phyloP scores from a whole-genome alignment of 2,329 filamentous ascomycete genomes.

The Bertia moriformis region DNA sequence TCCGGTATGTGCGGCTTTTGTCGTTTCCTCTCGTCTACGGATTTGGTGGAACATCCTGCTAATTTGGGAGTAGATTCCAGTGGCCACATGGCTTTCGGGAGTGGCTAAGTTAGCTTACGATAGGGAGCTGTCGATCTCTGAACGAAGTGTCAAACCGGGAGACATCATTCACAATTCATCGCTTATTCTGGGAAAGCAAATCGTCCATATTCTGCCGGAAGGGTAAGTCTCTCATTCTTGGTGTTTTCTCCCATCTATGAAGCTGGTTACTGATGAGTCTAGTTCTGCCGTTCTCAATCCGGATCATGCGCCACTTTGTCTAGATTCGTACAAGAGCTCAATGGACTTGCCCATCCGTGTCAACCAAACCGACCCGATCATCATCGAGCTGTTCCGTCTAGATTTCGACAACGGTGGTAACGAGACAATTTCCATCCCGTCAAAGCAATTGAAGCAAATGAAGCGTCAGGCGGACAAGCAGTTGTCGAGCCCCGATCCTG shows the following conservation, averaged over 20 bases:
- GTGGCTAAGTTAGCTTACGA: constrained; percentile 76
- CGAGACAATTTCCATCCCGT: constrained; percentile 58
- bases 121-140: constrained; percentile 83
- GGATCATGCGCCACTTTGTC: constrained; percentile 64
- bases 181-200: constrained; percentile 87
- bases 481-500: constrained; percentile 48
- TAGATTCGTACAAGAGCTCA: constrained; percentile 46
- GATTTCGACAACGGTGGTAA: constrained; percentile 70
- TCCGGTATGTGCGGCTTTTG: constrained; percentile 40
- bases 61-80: constrained; percentile 50
- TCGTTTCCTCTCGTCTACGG: neutral
- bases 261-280: constrained; percentile 6
- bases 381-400: constrained; percentile 75
- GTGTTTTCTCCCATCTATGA: constrained; percentile 4
- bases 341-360: constrained; percentile 71
- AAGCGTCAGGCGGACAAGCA: constrained; percentile 53
- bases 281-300: constrained; percentile 80
- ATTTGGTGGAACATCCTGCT: constrained; percentile 1
- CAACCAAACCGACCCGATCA: constrained; percentile 79
- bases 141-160: constrained; percentile 76
- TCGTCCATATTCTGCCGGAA: constrained; percentile 93
- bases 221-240: constrained; percentile 38
- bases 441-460: constrained; percentile 54
- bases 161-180: constrained; percentile 83
- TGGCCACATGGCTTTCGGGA: constrained; percentile 24